A percentile compares a stretch with the other conserved stretches of the same genome.
Conservation (phyloP, 108 stramenopile species). For the Pinguiococcus pyrenoidosus region DNA sequence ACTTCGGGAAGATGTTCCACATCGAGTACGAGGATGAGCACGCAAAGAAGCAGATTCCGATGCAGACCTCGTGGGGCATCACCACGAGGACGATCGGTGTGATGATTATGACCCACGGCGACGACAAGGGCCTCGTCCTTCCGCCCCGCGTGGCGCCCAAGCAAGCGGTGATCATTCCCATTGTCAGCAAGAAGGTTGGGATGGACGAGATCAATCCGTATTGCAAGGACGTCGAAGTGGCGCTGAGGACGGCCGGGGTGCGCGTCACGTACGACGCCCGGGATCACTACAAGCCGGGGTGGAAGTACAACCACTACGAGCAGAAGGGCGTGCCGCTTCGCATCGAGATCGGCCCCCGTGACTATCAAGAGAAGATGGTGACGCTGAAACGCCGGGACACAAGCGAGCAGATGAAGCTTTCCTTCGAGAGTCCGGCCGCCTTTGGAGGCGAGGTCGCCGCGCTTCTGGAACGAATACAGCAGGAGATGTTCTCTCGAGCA, state of each 20-base stretch:
- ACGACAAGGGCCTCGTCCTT: conserved; percentile 92
- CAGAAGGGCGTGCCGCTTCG: conserved; percentile 99
- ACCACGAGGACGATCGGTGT: conserved; percentile 97
- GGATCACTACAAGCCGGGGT: conserved; percentile 86
- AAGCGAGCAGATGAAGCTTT: conserved; percentile 61
- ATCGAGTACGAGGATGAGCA: conserved; percentile 81
- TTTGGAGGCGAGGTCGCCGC: conserved; percentile 11
- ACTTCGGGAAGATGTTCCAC: conserved; percentile 99
- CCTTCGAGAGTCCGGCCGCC: conserved; percentile 49
- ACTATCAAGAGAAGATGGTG: conserved; percentile 63
- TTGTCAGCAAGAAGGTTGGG: conserved; percentile 68
- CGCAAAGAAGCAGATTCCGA: conserved; percentile 57
- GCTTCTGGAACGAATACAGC: conserved; percentile 75
- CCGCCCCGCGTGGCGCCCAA: conserved; percentile 89
- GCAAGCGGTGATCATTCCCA: conserved; percentile 90
- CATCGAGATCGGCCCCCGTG: conserved; percentile 92
- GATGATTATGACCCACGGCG: conserved; percentile 98
- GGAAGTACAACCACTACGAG: conserved; percentile 99
- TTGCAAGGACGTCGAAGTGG: conserved; percentile 44
- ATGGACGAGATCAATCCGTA: conserved; percentile 51
- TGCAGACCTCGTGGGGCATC: conserved; percentile 98
- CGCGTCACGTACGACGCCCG: conserved; percentile 86
- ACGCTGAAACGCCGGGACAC: conserved; percentile 71
- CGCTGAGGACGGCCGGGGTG: conserved; percentile 21
- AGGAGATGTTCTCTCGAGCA: conserved; percentile 74